A percentile compares a stretch with the other conserved stretches of the same genome.
phyloP scores from a whole-genome alignment of 2,329 filamentous ascomycete species.

The Diaporthe nobilis region DNA sequence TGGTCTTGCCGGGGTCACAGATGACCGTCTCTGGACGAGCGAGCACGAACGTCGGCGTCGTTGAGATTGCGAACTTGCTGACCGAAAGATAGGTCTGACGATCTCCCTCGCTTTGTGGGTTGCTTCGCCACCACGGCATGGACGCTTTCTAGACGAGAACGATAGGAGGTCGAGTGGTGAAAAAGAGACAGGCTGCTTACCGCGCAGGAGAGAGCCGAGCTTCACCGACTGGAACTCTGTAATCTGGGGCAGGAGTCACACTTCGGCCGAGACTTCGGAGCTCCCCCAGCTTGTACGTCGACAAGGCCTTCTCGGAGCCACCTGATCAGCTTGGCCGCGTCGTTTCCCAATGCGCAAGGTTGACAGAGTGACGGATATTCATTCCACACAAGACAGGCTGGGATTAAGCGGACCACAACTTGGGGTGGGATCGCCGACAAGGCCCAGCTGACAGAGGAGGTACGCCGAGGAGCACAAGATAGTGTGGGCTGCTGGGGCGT shows the following conservation, averaged over 20 bases:
- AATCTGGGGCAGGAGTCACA: slow-evolving; percentile 5
- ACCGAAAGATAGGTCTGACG: not conserved
- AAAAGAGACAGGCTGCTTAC: slow-evolving; percentile 13
- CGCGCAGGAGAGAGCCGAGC: not conserved
- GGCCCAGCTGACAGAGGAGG: not conserved
- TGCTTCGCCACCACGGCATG: slow-evolving; percentile 1
- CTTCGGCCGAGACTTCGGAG: not conserved
- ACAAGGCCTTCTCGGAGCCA: not conserved
- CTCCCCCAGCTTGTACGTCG: not conserved
- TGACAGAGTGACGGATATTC: not conserved
- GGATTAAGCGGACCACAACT: not conserved
- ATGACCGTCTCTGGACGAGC: not conserved
- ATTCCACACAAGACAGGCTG: slow-evolving; percentile 3
- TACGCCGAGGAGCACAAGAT: not conserved
- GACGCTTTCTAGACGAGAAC: not conserved
- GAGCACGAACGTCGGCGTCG: slow-evolving; percentile 16
- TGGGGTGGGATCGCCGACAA: not conserved
- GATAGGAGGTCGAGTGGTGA: not conserved
- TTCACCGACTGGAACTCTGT: not conserved
- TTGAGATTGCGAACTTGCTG: not conserved
- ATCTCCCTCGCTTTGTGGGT: not conserved
- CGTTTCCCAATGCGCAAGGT: not conserved
- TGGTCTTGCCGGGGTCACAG: slow-evolving; percentile 24
- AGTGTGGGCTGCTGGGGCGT: not conserved
- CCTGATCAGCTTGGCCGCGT: not conserved